These are phyloP conservation scores for Phytomonas serpens DNA, from an alignment of 208 protist species.

Conservation along the genomic window DNA sequence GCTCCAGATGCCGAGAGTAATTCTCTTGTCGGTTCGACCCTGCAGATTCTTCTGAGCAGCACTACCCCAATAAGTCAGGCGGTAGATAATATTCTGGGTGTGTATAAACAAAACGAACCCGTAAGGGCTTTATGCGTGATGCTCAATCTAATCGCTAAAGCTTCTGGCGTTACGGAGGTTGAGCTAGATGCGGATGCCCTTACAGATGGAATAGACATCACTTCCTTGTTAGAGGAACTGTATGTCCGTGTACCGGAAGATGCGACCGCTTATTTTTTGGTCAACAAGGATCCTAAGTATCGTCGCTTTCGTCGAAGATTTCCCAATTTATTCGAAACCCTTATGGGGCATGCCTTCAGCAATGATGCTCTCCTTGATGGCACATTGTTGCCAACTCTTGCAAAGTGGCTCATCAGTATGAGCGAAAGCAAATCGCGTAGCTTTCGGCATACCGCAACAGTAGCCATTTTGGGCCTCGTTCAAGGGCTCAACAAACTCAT, in stretches of 20 bases:
- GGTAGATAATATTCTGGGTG: constrained; percentile 31
- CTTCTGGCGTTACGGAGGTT: constrained; percentile 58
- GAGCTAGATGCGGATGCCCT: constrained; percentile 58
- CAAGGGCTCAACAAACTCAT: constrained; percentile 63
- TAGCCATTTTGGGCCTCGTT: constrained; percentile 57
- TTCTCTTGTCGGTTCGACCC: constrained; percentile 34
- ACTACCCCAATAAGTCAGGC: constrained; percentile 21
- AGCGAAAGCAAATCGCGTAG: constrained; percentile 81
- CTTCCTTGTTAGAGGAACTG: constrained; percentile 71
- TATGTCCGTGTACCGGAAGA: constrained; percentile 67
- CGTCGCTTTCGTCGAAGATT: constrained; percentile 46
- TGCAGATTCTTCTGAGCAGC: constrained; percentile 38
- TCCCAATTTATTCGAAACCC: constrained; percentile 45
- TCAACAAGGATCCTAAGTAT: constrained; percentile 73
- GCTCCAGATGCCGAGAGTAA: constrained; percentile 16
- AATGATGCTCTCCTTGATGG: constrained; percentile 49
- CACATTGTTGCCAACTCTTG: constrained; percentile 39
- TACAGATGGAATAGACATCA: constrained; percentile 50
- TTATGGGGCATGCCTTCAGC: constrained; percentile 52
- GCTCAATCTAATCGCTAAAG: constrained; percentile 69
- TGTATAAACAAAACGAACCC: constrained; percentile 36
- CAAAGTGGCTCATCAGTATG: constrained; percentile 84
- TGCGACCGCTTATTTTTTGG: constrained; percentile 63
- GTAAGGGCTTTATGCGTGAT: constrained; percentile 46
- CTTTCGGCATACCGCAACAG: constrained; percentile 81